Evolutionary conservation across 2,329 filamentous ascomycete species (phyloP), one percentile per base, ranked within the genome.

Genomic region (Fusarium cicatricum): DNA sequence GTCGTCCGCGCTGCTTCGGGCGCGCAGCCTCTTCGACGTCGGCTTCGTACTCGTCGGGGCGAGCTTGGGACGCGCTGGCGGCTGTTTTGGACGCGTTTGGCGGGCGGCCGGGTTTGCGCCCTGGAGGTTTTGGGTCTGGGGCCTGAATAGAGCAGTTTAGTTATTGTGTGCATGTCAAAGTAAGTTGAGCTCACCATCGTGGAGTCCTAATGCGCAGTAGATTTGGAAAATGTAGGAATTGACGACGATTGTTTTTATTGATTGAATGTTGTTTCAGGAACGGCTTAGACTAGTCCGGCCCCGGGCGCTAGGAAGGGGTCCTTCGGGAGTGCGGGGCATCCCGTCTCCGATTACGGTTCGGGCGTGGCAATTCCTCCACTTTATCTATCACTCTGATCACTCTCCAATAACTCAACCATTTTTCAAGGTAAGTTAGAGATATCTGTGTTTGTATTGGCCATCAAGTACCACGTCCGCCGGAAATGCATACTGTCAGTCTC

Each of bases 81-180:
- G 51, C 52, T 21, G 70, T 54, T 58, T 70, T 74, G 50, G 74
- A 74, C 76, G 77, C 77, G 77, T 75, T 76, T 28, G 74, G 65
- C 11, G 74, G 75, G 34, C 75, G 72, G 48, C 76, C 76, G 68
- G 78, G 78, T 66, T 79, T 80, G 60, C 78, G 78, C 62, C 76
- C 77, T 47, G 71, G 72, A 23, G 66, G 66, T 28, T 71, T 60
- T 47, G 70, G 64, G 32, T 65, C 59, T 37, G 66, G 59, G 14
- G 71, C 60, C 69, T 72, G 33, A 3, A 17, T 8, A 2, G 11
- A 14, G 16, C 29, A 11, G 29, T 10, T 15, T 37, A 32, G 55
- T 43, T 42, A 17, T 38, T 29, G 28, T 17, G 29, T 11, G 16
- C 9, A n/a, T 21, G 14, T 14, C 11, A 26, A 16, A 16, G 1